Conservation (phyloP, 2,329 filamentous ascomycete species). For the Chalara sp. region DNA sequence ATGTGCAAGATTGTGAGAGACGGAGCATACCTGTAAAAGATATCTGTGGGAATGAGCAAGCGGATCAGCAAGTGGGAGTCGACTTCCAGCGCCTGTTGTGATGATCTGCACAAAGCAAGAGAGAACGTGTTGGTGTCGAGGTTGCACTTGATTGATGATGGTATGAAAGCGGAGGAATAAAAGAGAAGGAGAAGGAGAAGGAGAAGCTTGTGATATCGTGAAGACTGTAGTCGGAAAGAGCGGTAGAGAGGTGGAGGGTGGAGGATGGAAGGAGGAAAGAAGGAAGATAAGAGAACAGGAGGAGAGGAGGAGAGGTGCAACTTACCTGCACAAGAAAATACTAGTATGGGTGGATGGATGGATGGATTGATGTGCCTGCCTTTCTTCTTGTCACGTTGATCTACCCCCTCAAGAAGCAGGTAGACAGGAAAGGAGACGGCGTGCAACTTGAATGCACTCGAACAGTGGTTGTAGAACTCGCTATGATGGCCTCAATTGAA, state of each 20-base stretch:
- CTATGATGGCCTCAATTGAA: too few species aligned
- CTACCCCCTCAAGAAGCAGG: too few species aligned
- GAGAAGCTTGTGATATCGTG: neutral
- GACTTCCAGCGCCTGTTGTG: neutral
- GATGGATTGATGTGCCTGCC: too few species aligned
- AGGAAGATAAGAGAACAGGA: slow-evolving; percentile 5
- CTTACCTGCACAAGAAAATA: neutral
- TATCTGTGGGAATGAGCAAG: too few species aligned
- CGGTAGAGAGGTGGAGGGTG: neutral
- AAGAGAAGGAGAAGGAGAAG: neutral
- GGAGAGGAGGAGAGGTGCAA: neutral
- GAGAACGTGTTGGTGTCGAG: neutral
- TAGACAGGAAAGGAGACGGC: too few species aligned
- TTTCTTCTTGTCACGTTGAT: too few species aligned
- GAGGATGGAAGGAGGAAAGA: slow-evolving; percentile 1
- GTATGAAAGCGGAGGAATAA: neutral
- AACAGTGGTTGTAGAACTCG: too few species aligned
- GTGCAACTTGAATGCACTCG: too few species aligned
- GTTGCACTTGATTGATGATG: neutral
- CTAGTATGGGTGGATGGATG: neutral
- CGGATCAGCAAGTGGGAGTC: neutral
- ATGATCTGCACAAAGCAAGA: neutral
- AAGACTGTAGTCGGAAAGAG: neutral
- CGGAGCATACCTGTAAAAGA: too few species aligned
- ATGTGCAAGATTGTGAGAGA: too few species aligned